phyloP scores from a whole-genome alignment of 495 filamentous ascomycete species.

The Penicillium robsamsonii region DNA sequence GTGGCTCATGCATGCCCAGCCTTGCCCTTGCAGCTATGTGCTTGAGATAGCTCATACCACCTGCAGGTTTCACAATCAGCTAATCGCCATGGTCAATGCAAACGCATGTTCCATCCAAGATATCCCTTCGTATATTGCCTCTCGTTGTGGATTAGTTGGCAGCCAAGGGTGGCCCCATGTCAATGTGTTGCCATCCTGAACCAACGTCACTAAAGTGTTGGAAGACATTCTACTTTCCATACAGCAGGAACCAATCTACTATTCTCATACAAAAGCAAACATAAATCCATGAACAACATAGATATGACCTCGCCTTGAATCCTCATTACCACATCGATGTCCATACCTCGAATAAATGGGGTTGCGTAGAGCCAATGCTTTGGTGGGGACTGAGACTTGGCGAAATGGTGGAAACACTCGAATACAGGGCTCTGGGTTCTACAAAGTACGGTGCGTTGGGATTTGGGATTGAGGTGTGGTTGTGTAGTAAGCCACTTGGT shows the following conservation, averaged over 20 bases:
- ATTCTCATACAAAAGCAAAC: not conserved
- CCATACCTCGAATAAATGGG: not conserved
- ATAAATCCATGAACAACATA: not conserved
- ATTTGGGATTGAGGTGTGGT: not conserved
- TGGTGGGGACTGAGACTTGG: not conserved
- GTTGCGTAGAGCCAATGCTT: not conserved
- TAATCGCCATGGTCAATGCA: not conserved
- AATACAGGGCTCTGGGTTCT: not conserved
- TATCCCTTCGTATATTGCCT: not conserved
- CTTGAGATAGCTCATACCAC: constrained; percentile 1
- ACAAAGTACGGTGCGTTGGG: not conserved
- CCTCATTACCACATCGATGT: not conserved
- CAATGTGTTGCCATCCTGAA: not conserved
- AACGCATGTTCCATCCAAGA: not conserved
- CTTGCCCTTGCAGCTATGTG: constrained; percentile 5
- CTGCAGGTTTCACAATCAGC: constrained; percentile 3
- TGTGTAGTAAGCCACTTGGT: not conserved
- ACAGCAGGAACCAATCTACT: not conserved
- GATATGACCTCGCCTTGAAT: too few species aligned
- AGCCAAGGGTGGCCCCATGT: not conserved
- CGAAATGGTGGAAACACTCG: not conserved
- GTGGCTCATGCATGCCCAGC: not conserved
- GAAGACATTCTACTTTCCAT: not conserved
- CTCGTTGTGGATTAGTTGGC: not conserved
- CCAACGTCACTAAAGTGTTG: not conserved